Base-by-base conservation (phyloP, 169 alveolate species). In the Plasmodium blacklocki region DNA sequence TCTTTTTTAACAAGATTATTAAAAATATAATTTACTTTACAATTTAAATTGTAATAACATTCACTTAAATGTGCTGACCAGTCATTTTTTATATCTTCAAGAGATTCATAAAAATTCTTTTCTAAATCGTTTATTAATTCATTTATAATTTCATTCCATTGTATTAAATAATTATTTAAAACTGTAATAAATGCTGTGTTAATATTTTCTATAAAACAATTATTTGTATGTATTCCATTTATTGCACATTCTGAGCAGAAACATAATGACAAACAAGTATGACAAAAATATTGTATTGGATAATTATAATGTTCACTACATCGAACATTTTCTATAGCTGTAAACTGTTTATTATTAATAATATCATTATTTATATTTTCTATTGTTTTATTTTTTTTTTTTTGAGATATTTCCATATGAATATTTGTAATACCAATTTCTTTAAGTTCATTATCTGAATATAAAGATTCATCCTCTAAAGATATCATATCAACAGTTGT, bases 261-360 rank as follows among this genome's bases (percentile, higher is more conserved):
- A 66, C 96, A 94, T 45, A 85, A 88, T 39, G 54, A 60, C 73
- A 74, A 75, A 83, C 96, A 94, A 14, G 92, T 93, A 59, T 92
- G 94, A 60, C 96, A 94, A 74, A 86, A 94, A 86, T 94, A 94
- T 71, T 94, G 96, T 32, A 94, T 94, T n/a, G 96, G 96, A 64
- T 92, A 91, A 66, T 86, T 83, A 91, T 63, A 94, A 75, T 94
- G 96, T 58, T 94, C 93, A 15, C 92, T 93, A 58, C 96, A 94
- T 60, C 96, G 88, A 15, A 93, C 88, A 58, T 94, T 94, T 87
- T 94, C 95, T 26, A 94, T 87, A 23, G 74, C 71, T n/a, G 94
- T 83, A 60, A 83, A 66, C 15, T 26, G 45, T 56, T 39, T 70
- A 83, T 45, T 83, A 68, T 54, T 70, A 50, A 83, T 6, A 56